These are phyloP conservation scores for Plasmodium cynomolgi DNA, from an alignment of 169 alveolate genomes.

Conservation along the genomic window DNA sequence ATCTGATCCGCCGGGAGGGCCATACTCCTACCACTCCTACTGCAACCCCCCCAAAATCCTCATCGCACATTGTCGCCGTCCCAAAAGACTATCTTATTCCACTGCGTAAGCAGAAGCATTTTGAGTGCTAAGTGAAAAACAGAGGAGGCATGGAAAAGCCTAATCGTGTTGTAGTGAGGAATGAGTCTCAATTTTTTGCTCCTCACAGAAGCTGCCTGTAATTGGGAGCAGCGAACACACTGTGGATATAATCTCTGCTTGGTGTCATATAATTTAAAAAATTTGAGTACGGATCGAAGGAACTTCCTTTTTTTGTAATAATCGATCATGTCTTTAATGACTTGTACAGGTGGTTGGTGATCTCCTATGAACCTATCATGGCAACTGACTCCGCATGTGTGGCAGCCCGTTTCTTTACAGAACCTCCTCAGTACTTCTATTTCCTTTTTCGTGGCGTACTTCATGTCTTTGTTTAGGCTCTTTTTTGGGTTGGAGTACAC, in stretches of 20 bases:
- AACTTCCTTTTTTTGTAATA: slow-evolving; percentile 32
- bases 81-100: slow-evolving; percentile 54
- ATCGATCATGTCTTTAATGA: slow-evolving; percentile 26
- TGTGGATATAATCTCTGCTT: slow-evolving; percentile 69
- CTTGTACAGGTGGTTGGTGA: slow-evolving; percentile 74
- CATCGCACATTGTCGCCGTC: slow-evolving; percentile 29
- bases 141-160: slow-evolving; percentile 41
- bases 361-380: slow-evolving; percentile 56
- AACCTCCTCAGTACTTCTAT: slow-evolving; percentile 15
- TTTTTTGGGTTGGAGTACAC: slow-evolving; percentile 35
- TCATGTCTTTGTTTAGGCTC: slow-evolving; percentile 56
- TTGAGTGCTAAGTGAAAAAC: slow-evolving; percentile 55
- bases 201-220: slow-evolving; percentile 69
- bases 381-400: slow-evolving; percentile 63
- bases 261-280: slow-evolving; percentile 60
- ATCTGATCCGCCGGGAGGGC: not conserved
- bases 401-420: slow-evolving; percentile 68
- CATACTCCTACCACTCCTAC: no score
- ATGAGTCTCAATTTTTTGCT: slow-evolving; percentile 41
- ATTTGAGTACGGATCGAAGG: slow-evolving; percentile 6
- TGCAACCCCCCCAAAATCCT: no score
- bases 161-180: slow-evolving; percentile 51
- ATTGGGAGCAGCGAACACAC: slow-evolving; percentile 53
- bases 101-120: slow-evolving; percentile 29
- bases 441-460: slow-evolving; percentile 65